phyloP scores from a whole-genome alignment of 345 rosid species.

The Gossypium anomalum region DNA sequence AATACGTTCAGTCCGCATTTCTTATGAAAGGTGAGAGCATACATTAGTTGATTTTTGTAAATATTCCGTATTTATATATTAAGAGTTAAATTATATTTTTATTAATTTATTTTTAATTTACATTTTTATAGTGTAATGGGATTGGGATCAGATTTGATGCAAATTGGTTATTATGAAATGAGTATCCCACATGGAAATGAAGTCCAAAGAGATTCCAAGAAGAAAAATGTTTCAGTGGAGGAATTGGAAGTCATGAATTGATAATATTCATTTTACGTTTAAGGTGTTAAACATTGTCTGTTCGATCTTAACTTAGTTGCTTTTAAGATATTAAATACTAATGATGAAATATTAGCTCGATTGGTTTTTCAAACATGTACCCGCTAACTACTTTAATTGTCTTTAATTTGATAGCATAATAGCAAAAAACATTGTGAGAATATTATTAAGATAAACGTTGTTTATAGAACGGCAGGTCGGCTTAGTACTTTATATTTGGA shows the following conservation, averaged over 20 bases:
- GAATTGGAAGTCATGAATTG: conserved; percentile 13
- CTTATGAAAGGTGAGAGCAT: conserved; percentile 29
- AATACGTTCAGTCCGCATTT: conserved; percentile 39
- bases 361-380: not conserved
- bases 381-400: too few species aligned
- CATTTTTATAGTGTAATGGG: conserved; percentile 13
- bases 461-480: not conserved
- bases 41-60: too few species aligned
- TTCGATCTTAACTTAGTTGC: too few species aligned
- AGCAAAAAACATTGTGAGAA: not conserved
- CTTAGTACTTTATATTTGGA: not conserved
- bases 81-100: too few species aligned
- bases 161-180: not conserved
- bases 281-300: not conserved
- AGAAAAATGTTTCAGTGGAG: not conserved
- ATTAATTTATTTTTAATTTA: not conserved
- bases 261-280: not conserved
- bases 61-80: too few species aligned
- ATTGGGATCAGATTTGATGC: conserved; percentile 17
- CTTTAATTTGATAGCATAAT: not conserved
- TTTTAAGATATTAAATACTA: too few species aligned
- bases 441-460: not conserved
- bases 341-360: too few species aligned
- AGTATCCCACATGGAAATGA: not conserved
- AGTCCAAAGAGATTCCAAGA: not conserved